Percentiles rank a stretch among this genome's conserved stretches.
These are phyloP conservation scores for Corynascus novoguineensis DNA, from an alignment of 495 filamentous ascomycete species.

Conservation along the genomic window DNA sequence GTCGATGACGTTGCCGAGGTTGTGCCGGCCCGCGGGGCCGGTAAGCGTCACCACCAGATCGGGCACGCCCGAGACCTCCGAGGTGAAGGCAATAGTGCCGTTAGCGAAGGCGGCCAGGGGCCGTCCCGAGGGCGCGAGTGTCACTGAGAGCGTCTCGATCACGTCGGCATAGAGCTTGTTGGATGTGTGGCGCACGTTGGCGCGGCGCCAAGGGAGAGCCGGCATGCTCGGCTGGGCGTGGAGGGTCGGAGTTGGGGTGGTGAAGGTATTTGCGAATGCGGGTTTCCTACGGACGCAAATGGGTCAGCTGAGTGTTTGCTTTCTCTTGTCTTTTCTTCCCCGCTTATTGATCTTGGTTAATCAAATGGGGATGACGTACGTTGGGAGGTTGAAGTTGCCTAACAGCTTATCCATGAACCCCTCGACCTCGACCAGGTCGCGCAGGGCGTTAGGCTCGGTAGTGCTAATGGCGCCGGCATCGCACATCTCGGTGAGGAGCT, in stretches of 20 bases:
- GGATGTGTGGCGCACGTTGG: slow-evolving; percentile 90
- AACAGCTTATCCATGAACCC: slow-evolving; percentile 85
- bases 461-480: slow-evolving; percentile 86
- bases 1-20: slow-evolving; percentile 66
- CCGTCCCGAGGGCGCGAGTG: slow-evolving; percentile 81
- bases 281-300: slow-evolving; percentile 13
- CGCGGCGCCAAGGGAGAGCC: slow-evolving; percentile 73
- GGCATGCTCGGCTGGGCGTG: slow-evolving; percentile 29
- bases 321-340: too few species aligned
- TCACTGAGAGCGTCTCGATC: slow-evolving; percentile 81
- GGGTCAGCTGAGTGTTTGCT: not conserved
- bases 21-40: slow-evolving; percentile 67
- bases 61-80: slow-evolving; percentile 89
- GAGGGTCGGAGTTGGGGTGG: slow-evolving; percentile 29
- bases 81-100: slow-evolving; percentile 90
- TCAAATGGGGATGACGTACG: slow-evolving; percentile 39
- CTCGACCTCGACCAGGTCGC: slow-evolving; percentile 86
- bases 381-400: slow-evolving; percentile 77
- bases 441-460: slow-evolving; percentile 87
- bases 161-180: slow-evolving; percentile 98
- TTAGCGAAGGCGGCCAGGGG: slow-evolving; percentile 81
- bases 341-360: too few species aligned
- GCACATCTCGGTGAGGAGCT: slow-evolving; percentile 92
- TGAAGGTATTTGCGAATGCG: slow-evolving; percentile 14
- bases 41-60: slow-evolving; percentile 79